A percentile compares a stretch with the other conserved stretches of the same genome.
These are phyloP conservation scores for Annulohypoxylon stygium DNA, from an alignment of 495 filamentous ascomycete species.

Conservation along the genomic window DNA sequence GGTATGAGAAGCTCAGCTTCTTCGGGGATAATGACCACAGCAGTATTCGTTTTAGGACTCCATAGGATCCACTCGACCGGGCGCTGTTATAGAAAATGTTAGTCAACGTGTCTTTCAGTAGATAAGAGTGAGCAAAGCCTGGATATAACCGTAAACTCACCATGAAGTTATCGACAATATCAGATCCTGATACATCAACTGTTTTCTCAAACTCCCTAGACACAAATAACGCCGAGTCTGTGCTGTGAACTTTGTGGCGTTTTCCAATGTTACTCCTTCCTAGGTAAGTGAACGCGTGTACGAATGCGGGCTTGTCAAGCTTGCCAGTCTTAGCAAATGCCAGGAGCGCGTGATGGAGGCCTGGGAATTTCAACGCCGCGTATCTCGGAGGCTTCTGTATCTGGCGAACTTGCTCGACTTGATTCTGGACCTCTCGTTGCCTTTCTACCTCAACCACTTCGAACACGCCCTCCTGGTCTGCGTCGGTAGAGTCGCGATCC, in stretches of 20 bases:
- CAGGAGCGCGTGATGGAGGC: conserved; percentile 47
- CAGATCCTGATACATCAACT: conserved; percentile 20
- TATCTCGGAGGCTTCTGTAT: conserved; percentile 54
- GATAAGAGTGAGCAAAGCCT: background rate
- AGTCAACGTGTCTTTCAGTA: conserved; percentile 17
- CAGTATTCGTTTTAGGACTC: conserved; percentile 51
- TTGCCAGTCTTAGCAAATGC: conserved; percentile 47
- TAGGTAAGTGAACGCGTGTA: conserved; percentile 49
- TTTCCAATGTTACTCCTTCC: conserved; percentile 46
- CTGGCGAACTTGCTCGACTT: conserved; percentile 66
- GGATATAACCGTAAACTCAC: conserved; percentile 28
- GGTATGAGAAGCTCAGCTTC: conserved; percentile 66
- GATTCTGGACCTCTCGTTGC: conserved; percentile 62
- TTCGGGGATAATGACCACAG: conserved; percentile 66
- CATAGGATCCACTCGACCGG: conserved; percentile 59
- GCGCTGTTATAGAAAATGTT: conserved; percentile 45
- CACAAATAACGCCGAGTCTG: conserved; percentile 51
- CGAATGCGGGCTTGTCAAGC: conserved; percentile 24
- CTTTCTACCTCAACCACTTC: conserved; percentile 64
- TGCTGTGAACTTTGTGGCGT: conserved; percentile 40
- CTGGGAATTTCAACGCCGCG: conserved; percentile 49
- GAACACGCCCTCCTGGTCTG: conserved; percentile 40
- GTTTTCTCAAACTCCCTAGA: conserved; percentile 54
- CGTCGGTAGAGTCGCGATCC: background rate
- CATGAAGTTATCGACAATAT: conserved; percentile 49